A percentile compares a stretch with the other conserved stretches of the same genome.
Conservation (phyloP, 208 protist genomes). For the Lotmaria passim region DNA sequence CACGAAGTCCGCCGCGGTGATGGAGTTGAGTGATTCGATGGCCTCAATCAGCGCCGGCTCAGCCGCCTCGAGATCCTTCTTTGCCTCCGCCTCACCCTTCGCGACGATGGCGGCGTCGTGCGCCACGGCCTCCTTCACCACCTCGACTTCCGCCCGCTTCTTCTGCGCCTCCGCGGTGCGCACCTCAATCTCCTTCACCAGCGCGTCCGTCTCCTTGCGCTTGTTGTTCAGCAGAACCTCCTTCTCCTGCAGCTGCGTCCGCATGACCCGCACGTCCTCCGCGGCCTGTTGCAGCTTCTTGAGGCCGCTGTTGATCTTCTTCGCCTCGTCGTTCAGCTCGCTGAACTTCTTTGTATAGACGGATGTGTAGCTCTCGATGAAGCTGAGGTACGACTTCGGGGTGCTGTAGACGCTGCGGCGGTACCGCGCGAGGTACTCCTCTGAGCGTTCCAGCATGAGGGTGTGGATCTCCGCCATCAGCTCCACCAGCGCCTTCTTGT, state of each 20-base stretch:
- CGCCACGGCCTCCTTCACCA: slow-evolving; percentile 91
- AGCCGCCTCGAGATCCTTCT: slow-evolving; percentile 94
- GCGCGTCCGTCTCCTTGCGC: slow-evolving; percentile 91
- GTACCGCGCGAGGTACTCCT: slow-evolving; percentile 94
- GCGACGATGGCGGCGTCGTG: slow-evolving; percentile 91
- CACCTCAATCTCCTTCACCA: slow-evolving; percentile 95
- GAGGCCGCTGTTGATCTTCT: slow-evolving; percentile 95
- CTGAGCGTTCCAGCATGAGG: slow-evolving; percentile 89
- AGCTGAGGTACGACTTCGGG: slow-evolving; percentile 94
- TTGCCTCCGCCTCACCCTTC: slow-evolving; percentile 94
- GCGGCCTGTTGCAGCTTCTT: slow-evolving; percentile 95
- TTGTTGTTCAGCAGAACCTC: slow-evolving; percentile 92
- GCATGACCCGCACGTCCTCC: slow-evolving; percentile 94
- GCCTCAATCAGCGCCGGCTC: slow-evolving; percentile 94
- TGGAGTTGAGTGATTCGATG: slow-evolving; percentile 94
- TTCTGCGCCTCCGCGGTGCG: slow-evolving; percentile 95
- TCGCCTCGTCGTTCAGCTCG: slow-evolving; percentile 90
- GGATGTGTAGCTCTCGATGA: slow-evolving; percentile 93
- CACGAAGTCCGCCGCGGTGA: slow-evolving; percentile 94
- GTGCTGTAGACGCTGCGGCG: slow-evolving; percentile 94
- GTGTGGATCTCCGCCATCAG: slow-evolving; percentile 93
- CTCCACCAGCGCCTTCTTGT: slow-evolving; percentile 89
- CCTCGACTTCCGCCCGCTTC: slow-evolving; percentile 94
- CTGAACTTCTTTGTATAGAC: slow-evolving; percentile 94
- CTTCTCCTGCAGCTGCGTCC: slow-evolving; percentile 95